These are phyloP conservation scores for Graphilbum sp. DNA, from an alignment of 2,329 filamentous ascomycete species.

Conservation along the genomic window DNA sequence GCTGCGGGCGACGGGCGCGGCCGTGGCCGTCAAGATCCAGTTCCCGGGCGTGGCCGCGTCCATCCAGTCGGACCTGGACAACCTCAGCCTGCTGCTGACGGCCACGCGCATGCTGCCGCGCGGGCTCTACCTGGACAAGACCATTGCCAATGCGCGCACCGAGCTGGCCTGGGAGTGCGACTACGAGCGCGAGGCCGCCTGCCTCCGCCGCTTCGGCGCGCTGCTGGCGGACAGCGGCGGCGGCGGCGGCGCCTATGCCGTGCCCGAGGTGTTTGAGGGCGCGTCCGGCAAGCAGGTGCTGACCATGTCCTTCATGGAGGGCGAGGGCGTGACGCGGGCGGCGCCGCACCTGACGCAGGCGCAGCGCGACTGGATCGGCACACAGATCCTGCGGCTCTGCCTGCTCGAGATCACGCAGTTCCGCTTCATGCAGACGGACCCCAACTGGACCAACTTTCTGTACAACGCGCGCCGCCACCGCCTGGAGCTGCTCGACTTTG, in stretches of 20 bases:
- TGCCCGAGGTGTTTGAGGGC: constrained; percentile 33
- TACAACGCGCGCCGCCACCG: constrained; percentile 58
- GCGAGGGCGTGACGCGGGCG: constrained; percentile 70
- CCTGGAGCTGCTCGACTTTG: constrained; percentile 90
- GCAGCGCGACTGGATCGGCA: constrained; percentile 91
- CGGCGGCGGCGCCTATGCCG: constrained; percentile 44
- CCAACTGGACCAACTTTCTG: constrained; percentile 98
- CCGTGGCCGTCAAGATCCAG: constrained; percentile 90
- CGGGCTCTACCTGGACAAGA: constrained; percentile 89
- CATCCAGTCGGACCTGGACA: constrained; percentile 92
- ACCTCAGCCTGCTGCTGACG: constrained; percentile 76
- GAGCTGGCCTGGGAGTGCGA: constrained; percentile 97
- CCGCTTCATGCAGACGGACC: constrained; percentile 97
- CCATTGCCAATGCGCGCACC: constrained; percentile 82
- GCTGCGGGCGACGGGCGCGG: constrained; percentile 54
- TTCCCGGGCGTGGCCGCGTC: constrained; percentile 93
- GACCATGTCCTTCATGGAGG: constrained; percentile 85
- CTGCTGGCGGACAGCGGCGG: constrained; percentile 40
- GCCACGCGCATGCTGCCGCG: constrained; percentile 81
- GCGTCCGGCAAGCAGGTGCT: constrained; percentile 16
- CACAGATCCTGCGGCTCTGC: constrained; percentile 80
- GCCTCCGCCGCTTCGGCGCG: constrained; percentile 56
- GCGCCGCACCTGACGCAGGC: constrained; percentile 52
- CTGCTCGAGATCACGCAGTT: constrained; percentile 89
- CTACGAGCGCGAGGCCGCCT: constrained; percentile 76